These are phyloP conservation scores for Rhodotorula sp. DNA, from an alignment of 1,284 basidiomycete species.

Conservation along the genomic window DNA sequence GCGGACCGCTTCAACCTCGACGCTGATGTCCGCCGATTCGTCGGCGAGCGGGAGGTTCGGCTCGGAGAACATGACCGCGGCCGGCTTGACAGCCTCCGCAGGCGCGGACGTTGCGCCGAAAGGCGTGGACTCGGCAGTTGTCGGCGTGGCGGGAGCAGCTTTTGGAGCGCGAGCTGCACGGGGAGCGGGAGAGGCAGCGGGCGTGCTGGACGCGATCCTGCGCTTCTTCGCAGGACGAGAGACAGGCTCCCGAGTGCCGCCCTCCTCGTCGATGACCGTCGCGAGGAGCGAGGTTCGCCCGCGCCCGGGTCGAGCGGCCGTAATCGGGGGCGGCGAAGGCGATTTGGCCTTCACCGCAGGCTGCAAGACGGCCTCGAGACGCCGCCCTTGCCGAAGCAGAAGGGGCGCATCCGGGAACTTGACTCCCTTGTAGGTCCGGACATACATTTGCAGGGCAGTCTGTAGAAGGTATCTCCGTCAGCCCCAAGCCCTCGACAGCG, in stretches of 20 bases:
- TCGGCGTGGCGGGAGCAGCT: conserved; percentile 2
- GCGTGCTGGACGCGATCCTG: conserved; percentile 7
- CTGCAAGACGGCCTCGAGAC: conserved; percentile 25
- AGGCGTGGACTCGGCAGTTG: conserved; percentile 1
- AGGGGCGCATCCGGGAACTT: conserved; percentile 67
- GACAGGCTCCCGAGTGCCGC: neutral
- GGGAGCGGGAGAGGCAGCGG: neutral
- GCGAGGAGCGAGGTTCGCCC: conserved; percentile 14
- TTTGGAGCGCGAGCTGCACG: neutral
- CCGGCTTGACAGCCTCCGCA: conserved; percentile 3
- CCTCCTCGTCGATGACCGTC: conserved; percentile 14
- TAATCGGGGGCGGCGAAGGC: conserved; percentile 14
- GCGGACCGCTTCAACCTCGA: no score
- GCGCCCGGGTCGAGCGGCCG: neutral
- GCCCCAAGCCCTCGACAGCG: neutral
- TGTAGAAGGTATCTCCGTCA: neutral
- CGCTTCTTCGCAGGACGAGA: conserved; percentile 2
- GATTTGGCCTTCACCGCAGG: conserved; percentile 23
- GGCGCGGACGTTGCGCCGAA: neutral
- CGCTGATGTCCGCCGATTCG: neutral
- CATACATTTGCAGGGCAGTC: conserved; percentile 40
- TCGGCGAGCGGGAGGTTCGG: neutral
- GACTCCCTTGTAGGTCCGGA: conserved; percentile 63
- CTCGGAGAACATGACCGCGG: neutral
- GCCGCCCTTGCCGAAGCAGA: conserved; percentile 55